A percentile compares a stretch with the other conserved stretches of the same genome.
Evolutionary conservation across 805 yeast genomes (phyloP).

Genomic region (Metschnikowia corniflorae): DNA sequence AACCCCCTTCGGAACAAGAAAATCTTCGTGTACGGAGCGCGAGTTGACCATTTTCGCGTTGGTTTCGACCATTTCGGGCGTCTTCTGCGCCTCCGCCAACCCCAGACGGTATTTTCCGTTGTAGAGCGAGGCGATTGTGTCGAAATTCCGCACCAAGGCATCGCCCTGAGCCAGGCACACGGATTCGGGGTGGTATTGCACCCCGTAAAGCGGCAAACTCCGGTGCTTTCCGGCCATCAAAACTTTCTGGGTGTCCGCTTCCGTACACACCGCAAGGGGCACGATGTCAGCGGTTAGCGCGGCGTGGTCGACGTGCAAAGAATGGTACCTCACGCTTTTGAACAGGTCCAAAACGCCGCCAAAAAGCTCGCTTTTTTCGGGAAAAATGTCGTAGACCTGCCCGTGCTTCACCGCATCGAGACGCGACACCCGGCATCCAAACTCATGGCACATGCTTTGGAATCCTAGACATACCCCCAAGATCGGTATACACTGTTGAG

Average conservation of each 20-base stretch:
- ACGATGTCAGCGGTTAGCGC: slow-evolving; percentile 32
- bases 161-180: slow-evolving; percentile 74
- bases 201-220: slow-evolving; percentile 75
- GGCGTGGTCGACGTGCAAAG: slow-evolving; percentile 52
- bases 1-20: slow-evolving; percentile 17
- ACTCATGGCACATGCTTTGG: slow-evolving; percentile 68
- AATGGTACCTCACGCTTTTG: slow-evolving; percentile 84
- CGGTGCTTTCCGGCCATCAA: slow-evolving; percentile 79
- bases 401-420: slow-evolving; percentile 76
- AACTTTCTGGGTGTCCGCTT: slow-evolving; percentile 20
- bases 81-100: slow-evolving; percentile 5
- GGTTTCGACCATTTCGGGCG: slow-evolving; percentile 1
- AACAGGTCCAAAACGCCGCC: slow-evolving; percentile 28
- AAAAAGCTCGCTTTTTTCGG: slow-evolving; percentile 34
- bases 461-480: slow-evolving; percentile 93
- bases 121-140: slow-evolving; percentile 41
- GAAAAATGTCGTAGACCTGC: slow-evolving; percentile 58
- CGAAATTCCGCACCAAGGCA: slow-evolving; percentile 59
- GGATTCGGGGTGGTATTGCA: slow-evolving; percentile 97
- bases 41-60: slow-evolving; percentile 2
- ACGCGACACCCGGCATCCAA: slow-evolving; percentile 54
- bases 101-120: slow-evolving; percentile 23
- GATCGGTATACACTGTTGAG: slow-evolving; percentile 47
- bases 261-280: slow-evolving; percentile 62
- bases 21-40: slow-evolving; percentile 21